Conservation (phyloP, 192 early-diverging fungal species). For the Coemansia sp. region DNA sequence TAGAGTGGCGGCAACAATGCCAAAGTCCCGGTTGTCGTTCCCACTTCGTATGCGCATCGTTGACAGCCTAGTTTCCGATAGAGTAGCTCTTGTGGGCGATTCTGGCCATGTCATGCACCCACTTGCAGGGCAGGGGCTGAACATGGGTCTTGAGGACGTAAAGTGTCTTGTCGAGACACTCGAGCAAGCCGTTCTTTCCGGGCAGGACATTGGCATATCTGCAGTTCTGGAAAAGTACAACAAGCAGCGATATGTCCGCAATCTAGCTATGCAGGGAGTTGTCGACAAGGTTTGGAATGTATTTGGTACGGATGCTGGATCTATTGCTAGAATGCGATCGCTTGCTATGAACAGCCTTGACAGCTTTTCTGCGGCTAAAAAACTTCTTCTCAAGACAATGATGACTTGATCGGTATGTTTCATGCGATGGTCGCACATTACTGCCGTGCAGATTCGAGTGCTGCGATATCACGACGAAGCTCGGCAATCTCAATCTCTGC, state of each 20-base stretch:
- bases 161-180: slow-evolving; percentile 65
- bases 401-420: slow-evolving; percentile 7
- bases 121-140: slow-evolving; percentile 94
- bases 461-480: slow-evolving; percentile 51
- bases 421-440: too few relatives aligned
- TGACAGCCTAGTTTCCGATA: slow-evolving; percentile 67
- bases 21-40: slow-evolving; percentile 72
- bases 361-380: slow-evolving; percentile 63
- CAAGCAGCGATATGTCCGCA: slow-evolving; percentile 75
- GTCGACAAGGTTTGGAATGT: slow-evolving; percentile 78
- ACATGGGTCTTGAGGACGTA: slow-evolving; percentile 88
- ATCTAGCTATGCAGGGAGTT: slow-evolving; percentile 80
- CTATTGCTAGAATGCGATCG: slow-evolving; percentile 67
- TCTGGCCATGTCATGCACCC: slow-evolving; percentile 96
- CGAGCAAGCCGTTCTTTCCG: slow-evolving; percentile 60
- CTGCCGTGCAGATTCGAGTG: slow-evolving; percentile 31
- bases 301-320: slow-evolving; percentile 65
- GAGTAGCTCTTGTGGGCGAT: slow-evolving; percentile 90
- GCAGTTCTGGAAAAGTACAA: slow-evolving; percentile 78
- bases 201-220: slow-evolving; percentile 78
- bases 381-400: slow-evolving; percentile 14
- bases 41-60: slow-evolving; percentile 83
- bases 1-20: slow-evolving; percentile 58
- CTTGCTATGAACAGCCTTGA: slow-evolving; percentile 72
- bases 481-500: slow-evolving; percentile 52